phyloP scores from a whole-genome alignment of 192 early-diverging fungal genomes.

The Fimicolochytrium jonesii region DNA sequence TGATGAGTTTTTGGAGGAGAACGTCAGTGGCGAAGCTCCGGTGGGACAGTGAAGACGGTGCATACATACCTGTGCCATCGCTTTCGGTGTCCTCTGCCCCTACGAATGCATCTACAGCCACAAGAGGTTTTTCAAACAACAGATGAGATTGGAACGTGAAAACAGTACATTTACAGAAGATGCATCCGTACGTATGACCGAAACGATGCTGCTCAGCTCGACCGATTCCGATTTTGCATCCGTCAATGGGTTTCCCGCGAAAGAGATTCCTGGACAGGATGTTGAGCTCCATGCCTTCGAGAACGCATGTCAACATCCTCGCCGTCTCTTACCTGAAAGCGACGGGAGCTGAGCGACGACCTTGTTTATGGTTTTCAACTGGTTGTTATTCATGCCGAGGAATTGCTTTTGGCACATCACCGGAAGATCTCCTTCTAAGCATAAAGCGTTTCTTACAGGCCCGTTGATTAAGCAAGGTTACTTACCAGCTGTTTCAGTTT shows the following conservation, averaged over 20 bases:
- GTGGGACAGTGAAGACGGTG: not conserved
- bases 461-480: no score
- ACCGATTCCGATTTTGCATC: conserved; percentile 15
- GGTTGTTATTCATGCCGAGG: conserved; percentile 12
- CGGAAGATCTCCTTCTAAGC: not conserved
- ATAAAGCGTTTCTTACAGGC: not conserved
- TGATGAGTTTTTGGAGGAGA: not conserved
- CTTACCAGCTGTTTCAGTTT: conserved; percentile 13
- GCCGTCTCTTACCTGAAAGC: conserved; percentile 17
- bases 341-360: conserved; percentile 1
- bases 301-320: no score
- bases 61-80: no score
- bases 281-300: not conserved
- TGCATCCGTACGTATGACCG: conserved; percentile 11
- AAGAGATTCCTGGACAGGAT: conserved; percentile 7
- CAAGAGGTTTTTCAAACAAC: not conserved
- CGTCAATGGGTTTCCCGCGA: conserved; percentile 17
- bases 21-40: not conserved
- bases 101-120: not conserved
- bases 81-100: not conserved
- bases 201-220: conserved; percentile 9
- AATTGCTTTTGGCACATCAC: conserved; percentile 9
- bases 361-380: conserved; percentile 6
- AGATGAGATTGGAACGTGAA: no score
- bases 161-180: not conserved